Evolutionary conservation across 1,284 basidiomycete species (phyloP).

Genomic region (Malassezia slooffiae): DNA sequence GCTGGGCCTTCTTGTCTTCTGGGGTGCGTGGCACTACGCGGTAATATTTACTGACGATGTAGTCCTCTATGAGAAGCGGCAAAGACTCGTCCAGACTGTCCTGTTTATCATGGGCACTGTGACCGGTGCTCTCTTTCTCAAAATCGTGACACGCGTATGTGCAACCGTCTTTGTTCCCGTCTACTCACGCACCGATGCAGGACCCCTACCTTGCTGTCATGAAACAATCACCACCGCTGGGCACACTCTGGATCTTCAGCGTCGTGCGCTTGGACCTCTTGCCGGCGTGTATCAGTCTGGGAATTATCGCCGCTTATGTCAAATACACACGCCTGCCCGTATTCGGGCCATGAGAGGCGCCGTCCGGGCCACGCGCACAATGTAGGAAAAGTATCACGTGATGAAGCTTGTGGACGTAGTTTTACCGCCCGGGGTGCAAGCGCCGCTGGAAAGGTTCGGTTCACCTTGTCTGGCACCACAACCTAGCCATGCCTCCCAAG

Average conservation of each 20-base stretch:
- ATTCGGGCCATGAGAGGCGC: too few relatives aligned
- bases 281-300: conserved; percentile 33
- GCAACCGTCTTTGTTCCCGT: not conserved
- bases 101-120: conserved; percentile 21
- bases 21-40: conserved; percentile 6
- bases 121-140: conserved; percentile 27
- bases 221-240: conserved; percentile 43
- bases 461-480: too few relatives aligned
- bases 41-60: not conserved
- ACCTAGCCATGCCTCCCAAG: conserved; percentile 48
- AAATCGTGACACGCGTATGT: conserved; percentile 37
- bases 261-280: conserved; percentile 43
- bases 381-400: conserved; percentile 13
- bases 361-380: too few relatives aligned
- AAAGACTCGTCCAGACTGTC: conserved; percentile 19
- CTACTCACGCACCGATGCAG: conserved; percentile 10
- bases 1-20: conserved; percentile 1
- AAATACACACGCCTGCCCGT: conserved; percentile 18
- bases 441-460: too few relatives aligned
- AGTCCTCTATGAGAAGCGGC: conserved; percentile 22
- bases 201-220: conserved; percentile 37
- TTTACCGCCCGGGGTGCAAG: too few relatives aligned
- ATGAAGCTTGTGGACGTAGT: too few relatives aligned
- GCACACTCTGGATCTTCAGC: conserved; percentile 46
- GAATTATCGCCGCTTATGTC: conserved; percentile 25